These are phyloP conservation scores for Candida taoyuanica DNA, from an alignment of 805 yeast genomes.

Conservation along the genomic window DNA sequence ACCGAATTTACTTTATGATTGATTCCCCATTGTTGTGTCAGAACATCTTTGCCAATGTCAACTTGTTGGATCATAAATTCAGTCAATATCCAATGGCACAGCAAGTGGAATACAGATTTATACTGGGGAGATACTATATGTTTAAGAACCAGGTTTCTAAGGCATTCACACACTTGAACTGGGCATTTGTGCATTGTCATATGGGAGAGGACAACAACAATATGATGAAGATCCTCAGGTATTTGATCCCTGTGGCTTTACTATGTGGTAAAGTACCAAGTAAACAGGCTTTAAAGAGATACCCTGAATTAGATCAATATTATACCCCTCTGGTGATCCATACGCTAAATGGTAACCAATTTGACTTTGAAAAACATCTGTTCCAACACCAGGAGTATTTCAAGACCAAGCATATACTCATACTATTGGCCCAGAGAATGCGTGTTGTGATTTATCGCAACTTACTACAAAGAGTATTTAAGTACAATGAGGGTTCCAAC, in stretches of 20 bases:
- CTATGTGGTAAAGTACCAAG: conserved; percentile 49
- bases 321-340: conserved; percentile 36
- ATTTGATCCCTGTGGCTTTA: conserved; percentile 48
- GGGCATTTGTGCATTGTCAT: conserved; percentile 33
- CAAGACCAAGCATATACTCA: conserved; percentile 33
- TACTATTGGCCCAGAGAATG: conserved; percentile 43
- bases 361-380: conserved; percentile 31
- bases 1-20: conserved; percentile 47
- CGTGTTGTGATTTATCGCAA: conserved; percentile 45
- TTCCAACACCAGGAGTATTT: conserved; percentile 35
- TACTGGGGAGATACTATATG: conserved; percentile 49
- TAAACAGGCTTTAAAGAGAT: conserved; percentile 22
- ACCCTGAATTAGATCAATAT: conserved; percentile 27
- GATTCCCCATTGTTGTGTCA: conserved; percentile 55
- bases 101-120: conserved; percentile 48
- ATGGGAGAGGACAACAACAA: conserved; percentile 11
- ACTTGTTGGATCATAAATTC: conserved; percentile 41
- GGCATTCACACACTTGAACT: conserved; percentile 43
- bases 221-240: conserved; percentile 35
- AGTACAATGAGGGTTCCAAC: conserved; percentile 4
- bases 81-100: conserved; percentile 38
- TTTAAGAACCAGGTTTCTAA: conserved; percentile 46
- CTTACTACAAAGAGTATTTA: conserved; percentile 25
- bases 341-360: conserved; percentile 40
- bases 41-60: conserved; percentile 58